Evolutionary conservation across 2,329 filamentous ascomycete species (phyloP), one percentile per base, ranked within the genome.

Genomic region (Calonectria montana): DNA sequence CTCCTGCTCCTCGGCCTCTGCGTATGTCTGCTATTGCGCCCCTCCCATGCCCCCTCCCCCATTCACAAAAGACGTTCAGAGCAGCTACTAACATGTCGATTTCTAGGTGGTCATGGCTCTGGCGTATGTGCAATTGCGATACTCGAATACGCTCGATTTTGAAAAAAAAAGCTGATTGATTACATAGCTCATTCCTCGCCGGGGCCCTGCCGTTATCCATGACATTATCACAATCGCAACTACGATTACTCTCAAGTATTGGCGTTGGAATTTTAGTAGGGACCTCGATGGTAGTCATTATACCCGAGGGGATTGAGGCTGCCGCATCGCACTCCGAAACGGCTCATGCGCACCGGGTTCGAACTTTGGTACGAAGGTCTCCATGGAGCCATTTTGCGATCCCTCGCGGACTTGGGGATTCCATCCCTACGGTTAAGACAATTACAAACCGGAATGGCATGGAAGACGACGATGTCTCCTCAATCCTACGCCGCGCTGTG

Each of bases 281-380:
- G 41, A 98, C 97, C 31, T 96, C 96, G 1, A 89, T 99, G 75
- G 96, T 98, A 75, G 95, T 99, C 37, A 98, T 99, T 80, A 98
- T 99, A 79, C 97, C 97, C 1, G 97, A 99, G 83, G 97, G 97
- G 43, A 93, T 98, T 71, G 96, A 98, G 81, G 96, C 97, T 3
- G 89, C 98, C 69, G 94, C 97, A 77, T 91, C 88, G 16, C 85
- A 88, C 3, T 83, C 84, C 2, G 81, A 85, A 69, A 76, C 81
- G 8, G 74, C 82, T 12, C 84, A 86, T 57, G 76, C 83, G 63
- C 85, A 85, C 76, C 80, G 80, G 68, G 74, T 80, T 18, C 77
- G 82, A 69, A 80, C 75, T 35, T 67, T 84, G 29, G 75, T 81
- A 57, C 81, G 77, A 67, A 76, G 83, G 71, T 80, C 77, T 37